phyloP scores from a whole-genome alignment of 192 early-diverging fungal genomes.

The Entophlyctis helioformis region DNA sequence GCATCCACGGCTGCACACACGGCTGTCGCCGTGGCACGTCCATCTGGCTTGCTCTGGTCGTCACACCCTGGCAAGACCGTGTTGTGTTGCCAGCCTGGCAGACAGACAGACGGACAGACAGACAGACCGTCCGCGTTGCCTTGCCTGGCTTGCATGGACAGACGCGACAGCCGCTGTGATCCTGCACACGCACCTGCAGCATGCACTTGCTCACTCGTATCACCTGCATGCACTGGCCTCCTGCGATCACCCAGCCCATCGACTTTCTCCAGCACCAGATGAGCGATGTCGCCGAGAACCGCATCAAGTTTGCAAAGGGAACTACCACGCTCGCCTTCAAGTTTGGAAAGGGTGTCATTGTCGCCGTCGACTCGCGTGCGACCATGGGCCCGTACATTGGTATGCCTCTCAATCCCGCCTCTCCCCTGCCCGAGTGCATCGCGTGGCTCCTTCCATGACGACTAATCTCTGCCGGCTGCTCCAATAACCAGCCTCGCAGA shows the following conservation, averaged over 20 bases:
- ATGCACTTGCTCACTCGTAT: no score
- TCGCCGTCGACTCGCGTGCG: constrained; percentile 94
- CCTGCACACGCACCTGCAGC: no score
- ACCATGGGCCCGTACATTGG: constrained; percentile 83
- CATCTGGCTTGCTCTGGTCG: no score
- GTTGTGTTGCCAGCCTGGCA: no score
- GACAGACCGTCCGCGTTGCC: no score
- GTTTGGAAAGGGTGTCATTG: constrained; percentile 85
- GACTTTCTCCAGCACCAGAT: constrained; percentile 77
- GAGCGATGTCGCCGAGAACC: constrained; percentile 50
- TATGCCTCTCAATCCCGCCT: constrained; percentile 16
- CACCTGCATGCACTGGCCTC: no score
- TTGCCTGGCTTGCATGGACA: no score
- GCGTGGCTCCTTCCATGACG: background rate
- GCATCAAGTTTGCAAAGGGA: constrained; percentile 88
- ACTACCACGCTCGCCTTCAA: constrained; percentile 98
- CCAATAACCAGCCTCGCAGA: constrained; percentile 75
- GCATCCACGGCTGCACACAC: no score
- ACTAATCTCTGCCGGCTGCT: background rate
- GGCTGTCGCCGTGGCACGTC: no score
- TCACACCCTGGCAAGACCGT: no score
- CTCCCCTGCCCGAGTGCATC: background rate
- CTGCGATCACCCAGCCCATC: constrained; percentile 68
- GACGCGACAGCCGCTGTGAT: no score
- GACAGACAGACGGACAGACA: no score